Percentiles rank a stretch among this genome's conserved stretches.
These are phyloP conservation scores for Albizia julibrissin DNA, from an alignment of 306 rosid genomes.

Conservation along the genomic window DNA sequence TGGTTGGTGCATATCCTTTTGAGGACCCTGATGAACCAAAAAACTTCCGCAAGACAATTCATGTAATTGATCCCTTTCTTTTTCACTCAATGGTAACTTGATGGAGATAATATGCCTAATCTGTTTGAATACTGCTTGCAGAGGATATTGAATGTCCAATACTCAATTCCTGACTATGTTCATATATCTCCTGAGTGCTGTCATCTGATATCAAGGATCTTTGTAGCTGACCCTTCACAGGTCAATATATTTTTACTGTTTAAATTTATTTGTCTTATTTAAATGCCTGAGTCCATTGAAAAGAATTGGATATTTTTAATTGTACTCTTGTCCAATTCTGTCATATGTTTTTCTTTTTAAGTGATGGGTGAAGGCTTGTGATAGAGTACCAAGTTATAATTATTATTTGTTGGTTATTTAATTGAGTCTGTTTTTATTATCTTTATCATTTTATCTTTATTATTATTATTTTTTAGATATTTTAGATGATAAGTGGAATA, in stretches of 20 bases:
- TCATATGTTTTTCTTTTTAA: neutral
- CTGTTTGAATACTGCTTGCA: slow-evolving; percentile 41
- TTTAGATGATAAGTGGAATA: no score
- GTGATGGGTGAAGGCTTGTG: neutral
- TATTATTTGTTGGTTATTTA: no score
- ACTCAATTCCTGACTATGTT: slow-evolving; percentile 70
- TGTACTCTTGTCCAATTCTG: neutral
- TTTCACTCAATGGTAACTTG: neutral
- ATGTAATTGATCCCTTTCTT: slow-evolving; percentile 45
- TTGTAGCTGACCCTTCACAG: slow-evolving; percentile 74
- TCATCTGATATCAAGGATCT: slow-evolving; percentile 75
- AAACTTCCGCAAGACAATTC: slow-evolving; percentile 85
- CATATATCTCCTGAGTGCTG: slow-evolving; percentile 74
- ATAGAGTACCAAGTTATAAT: no score
- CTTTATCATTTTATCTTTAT: no score
- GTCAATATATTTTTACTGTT: slow-evolving; percentile 38
- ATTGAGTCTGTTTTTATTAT: no score
- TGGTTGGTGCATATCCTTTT: slow-evolving; percentile 85
- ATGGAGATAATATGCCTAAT: neutral
- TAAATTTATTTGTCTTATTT: neutral
- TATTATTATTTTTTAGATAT: no score
- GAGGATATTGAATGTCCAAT: slow-evolving; percentile 84
- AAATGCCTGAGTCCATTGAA: neutral
- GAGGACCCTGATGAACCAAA: slow-evolving; percentile 89
- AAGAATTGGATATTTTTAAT: neutral